Conservation (phyloP, 2,329 filamentous ascomycete genomes). For the Colletotrichum spaethianum region DNA sequence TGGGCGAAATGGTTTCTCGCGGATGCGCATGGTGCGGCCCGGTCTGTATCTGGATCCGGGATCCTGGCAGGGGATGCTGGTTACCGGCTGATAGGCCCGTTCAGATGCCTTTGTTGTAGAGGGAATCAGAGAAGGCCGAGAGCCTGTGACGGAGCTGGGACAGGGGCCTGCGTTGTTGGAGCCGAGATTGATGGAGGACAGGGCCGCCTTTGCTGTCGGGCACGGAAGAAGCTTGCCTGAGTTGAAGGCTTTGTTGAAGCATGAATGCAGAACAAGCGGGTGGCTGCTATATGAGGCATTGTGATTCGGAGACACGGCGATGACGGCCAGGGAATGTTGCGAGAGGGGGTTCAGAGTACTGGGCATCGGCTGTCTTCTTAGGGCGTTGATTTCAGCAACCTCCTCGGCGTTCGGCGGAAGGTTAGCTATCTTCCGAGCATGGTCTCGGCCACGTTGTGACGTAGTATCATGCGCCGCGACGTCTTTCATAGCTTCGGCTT, state of each 20-base stretch:
- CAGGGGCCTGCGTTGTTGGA: no score
- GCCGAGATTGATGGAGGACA: no score
- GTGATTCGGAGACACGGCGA: background rate
- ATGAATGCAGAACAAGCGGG: background rate
- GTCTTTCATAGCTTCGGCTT: no score
- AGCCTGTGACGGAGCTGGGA: no score
- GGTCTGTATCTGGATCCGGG: conserved; percentile 5
- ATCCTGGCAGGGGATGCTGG: background rate
- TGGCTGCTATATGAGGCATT: background rate
- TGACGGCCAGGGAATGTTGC: background rate
- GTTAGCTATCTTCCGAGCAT: no score
- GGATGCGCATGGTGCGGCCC: background rate
- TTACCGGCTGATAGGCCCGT: background rate
- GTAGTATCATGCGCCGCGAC: no score
- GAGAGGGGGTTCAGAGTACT: background rate
- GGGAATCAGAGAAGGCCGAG: background rate
- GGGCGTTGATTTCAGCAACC: background rate
- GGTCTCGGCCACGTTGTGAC: no score
- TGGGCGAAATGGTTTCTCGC: background rate
- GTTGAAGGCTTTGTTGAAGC: background rate
- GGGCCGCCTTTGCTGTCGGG: no score
- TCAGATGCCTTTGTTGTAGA: background rate
- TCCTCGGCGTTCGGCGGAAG: no score
- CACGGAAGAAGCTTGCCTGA: no score
- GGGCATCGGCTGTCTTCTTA: background rate